Evolutionary conservation across 202 grass and related monocot species (phyloP), one percentile per base, ranked within the genome.

Genomic region (Zoysia matrella): DNA sequence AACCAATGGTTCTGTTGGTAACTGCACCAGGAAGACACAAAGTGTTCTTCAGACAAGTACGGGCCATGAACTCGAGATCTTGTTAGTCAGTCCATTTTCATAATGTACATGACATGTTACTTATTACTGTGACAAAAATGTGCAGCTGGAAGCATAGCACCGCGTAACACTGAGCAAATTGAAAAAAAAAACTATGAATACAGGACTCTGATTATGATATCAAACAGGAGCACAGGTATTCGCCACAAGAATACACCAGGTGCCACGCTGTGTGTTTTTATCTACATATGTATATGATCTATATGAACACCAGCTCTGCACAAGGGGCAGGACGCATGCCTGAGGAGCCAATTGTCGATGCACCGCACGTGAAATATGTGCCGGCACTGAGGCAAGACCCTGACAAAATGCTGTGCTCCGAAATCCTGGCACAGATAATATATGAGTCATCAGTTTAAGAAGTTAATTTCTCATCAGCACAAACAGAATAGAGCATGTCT

Each of bases 301-400:
- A 87, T 92, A 73, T 89, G 85, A 81, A 93, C 78, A 74, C 81
- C 72, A 44, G 82, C 67, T 47, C 94, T 84, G 74, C 94, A 97
- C 5, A 94, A 82, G 3, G 94, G 94, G 57, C 94, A 97, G 15
- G 94, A 97, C 0, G 89, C 79, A 12, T 93, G 91, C 52, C 90
- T 72, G 18, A 75, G 54, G 55, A 97, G 84, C 94, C 94, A 97
- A 47, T 41, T 80, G 79, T 97, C 91, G 15, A 97, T 97, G 80
- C 94, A 97, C 22, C 7, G 11, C 46, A 88, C 83, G 40, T 97
- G 94, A 75, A 97, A 97, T 54, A 89, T 65, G 72, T 97, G 94
- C 30, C 65, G 73, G 39, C 94, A 97, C 54, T 83, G 73, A 80
- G 94, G 91, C 94, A 97, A 79, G 57, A 53, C 78, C 57, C 94